A percentile compares a stretch with the other conserved stretches of the same genome.
These are phyloP conservation scores for Aspergillus felis DNA, from an alignment of 2,329 filamentous ascomycete species.

Conservation along the genomic window DNA sequence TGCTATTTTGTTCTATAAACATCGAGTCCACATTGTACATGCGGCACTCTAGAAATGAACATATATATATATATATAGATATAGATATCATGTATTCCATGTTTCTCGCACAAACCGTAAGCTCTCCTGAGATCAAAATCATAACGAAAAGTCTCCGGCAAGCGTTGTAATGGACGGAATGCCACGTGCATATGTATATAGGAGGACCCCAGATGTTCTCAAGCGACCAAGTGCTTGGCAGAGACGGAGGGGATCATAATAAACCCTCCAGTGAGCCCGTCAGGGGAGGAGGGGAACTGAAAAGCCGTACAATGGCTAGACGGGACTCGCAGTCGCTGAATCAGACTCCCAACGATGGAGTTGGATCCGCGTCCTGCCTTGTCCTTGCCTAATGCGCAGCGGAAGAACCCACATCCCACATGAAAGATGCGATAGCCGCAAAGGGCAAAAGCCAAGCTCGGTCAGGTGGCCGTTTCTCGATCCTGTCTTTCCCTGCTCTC, in stretches of 20 bases:
- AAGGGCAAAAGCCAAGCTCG: neutral
- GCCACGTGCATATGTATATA: neutral
- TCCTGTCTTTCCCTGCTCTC: neutral
- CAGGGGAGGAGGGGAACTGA: neutral
- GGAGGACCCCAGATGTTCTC: neutral
- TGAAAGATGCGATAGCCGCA: neutral
- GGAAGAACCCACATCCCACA: no score
- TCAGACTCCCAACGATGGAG: neutral
- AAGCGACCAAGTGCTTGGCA: neutral
- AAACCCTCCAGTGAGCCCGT: no score
- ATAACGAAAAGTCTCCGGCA: no score
- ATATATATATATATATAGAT: conserved; percentile 2
- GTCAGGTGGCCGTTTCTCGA: neutral
- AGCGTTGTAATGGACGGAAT: neutral
- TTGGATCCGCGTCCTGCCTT: neutral
- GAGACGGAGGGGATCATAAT: neutral
- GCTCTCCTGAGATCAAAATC: no score
- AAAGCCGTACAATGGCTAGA: neutral
- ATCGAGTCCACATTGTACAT: neutral
- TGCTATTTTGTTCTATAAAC: neutral
- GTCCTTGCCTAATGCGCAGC: neutral
- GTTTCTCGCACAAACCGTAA: neutral
- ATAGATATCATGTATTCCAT: neutral
- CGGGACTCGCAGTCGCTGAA: neutral
- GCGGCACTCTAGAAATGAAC: neutral